Conservation (phyloP, 768 basidiomycete genomes). For the Lentinus tigrinus region DNA sequence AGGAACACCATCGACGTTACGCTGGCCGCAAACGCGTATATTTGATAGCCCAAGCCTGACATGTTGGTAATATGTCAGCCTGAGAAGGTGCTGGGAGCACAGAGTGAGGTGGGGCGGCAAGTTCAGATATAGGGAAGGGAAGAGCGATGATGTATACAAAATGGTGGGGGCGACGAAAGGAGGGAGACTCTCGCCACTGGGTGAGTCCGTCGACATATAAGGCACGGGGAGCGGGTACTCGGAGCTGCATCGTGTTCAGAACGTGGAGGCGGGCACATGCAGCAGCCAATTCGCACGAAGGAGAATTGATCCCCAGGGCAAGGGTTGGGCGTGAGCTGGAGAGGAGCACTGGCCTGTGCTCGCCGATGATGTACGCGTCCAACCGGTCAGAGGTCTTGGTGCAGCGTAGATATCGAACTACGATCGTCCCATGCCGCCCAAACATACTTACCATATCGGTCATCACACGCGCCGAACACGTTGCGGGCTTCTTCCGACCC, state of each 20-base stretch:
- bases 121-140: background rate
- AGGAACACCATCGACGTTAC: background rate
- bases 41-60: background rate
- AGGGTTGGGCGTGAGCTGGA: background rate
- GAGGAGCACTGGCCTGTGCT: background rate
- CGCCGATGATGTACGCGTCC: background rate
- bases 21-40: background rate
- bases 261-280: background rate
- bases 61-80: background rate
- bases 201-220: background rate
- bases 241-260: background rate
- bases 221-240: background rate
- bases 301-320: too few relatives aligned
- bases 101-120: constrained; percentile 18
- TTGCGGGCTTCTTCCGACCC: background rate
- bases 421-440: background rate
- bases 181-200: background rate
- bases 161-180: constrained; percentile 10
- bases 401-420: background rate
- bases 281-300: too few relatives aligned
- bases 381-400: background rate
- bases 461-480: background rate
- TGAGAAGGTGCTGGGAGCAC: constrained; percentile 6
- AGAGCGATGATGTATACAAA: too few relatives aligned
- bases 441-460: background rate